Evolutionary conservation across 176 grass and related monocot species (phyloP).

Genomic region (Phoenix dactylifera): DNA sequence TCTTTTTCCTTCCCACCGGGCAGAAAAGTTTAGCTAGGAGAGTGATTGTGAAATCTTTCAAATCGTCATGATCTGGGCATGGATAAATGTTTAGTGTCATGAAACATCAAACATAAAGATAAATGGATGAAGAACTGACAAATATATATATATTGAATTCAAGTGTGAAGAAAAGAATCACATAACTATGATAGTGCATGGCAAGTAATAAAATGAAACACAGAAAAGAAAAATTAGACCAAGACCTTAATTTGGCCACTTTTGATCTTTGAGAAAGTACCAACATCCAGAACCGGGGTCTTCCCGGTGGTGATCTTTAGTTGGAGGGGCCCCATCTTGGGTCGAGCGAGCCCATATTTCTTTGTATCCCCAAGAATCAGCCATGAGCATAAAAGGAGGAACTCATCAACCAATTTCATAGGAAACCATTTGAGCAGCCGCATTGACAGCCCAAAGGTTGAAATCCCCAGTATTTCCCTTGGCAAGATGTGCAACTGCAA

Average conservation of each 20-base stretch:
- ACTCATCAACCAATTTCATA: conserved; percentile 38
- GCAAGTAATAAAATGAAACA: background rate
- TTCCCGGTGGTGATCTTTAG: conserved; percentile 58
- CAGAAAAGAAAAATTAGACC: background rate
- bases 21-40: too few relatives aligned
- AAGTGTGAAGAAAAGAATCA: too few relatives aligned
- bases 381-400: conserved; percentile 63
- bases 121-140: too few relatives aligned
- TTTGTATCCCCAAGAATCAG: conserved; percentile 51
- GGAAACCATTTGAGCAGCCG: conserved; percentile 63
- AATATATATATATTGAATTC: too few relatives aligned
- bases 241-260: conserved; percentile 48
- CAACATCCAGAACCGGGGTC: conserved; percentile 66
- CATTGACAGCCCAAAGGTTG: conserved; percentile 74
- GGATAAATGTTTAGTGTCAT: too few relatives aligned
- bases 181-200: too few relatives aligned
- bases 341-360: conserved; percentile 49
- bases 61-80: too few relatives aligned
- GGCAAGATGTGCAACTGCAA: conserved; percentile 80
- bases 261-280: conserved; percentile 61
- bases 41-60: too few relatives aligned
- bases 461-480: conserved; percentile 71
- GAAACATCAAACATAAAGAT: too few relatives aligned
- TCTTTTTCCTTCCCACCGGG: too few relatives aligned
- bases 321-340: conserved; percentile 56